Evolutionary conservation across 2,329 filamentous ascomycete species (phyloP), one percentile per base, ranked within the genome.

Genomic region (Amphichorda felina): DNA sequence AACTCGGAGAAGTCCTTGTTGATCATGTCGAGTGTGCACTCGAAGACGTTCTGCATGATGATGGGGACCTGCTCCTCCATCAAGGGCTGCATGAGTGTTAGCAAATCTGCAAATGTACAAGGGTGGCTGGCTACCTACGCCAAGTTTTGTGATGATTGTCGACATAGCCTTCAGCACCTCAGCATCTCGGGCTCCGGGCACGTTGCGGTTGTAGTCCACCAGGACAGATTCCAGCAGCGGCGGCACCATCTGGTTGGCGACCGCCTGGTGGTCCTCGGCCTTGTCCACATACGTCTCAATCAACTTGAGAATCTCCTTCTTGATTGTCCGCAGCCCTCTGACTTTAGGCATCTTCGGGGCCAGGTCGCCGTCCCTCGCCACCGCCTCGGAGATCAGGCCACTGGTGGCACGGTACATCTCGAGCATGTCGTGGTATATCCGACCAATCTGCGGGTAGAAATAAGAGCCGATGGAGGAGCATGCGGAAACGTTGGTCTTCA

Each of bases 1-100:
- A 94, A 98, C 55, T 98, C 91, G 32, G 93, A 95, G 61, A 98
- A 98, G 60, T 98, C 91, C 65, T 98, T 98, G 75, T 96, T 98
- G 65, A 98, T 98, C 91, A 98, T 98, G 51, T 94, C 87, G 38
- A 98, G 69, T 3, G 91, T 98, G 66, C 89, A 96, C 60, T 96
- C 89, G 50, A 98, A 98, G 18, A 98, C 86, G 46, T 89, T 93
- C 59, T 96, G 88, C 84, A 98, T 94, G 52, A 98, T 96, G 33
- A 81, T 81, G 8, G 91, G 87, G 30, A 98, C 86, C 60, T 96
- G 91, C 54, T 96, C 91, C 56, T 96, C 91, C 93, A 98, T 98
- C 52, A 96, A 70, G 45, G 76, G 75, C 84, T 93, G 27, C 5
- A 24, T 24, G 21, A 3, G 10, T 25, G 19, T 33, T 10, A 33